phyloP scores from a whole-genome alignment of 1,139 yeast genomes.

The Scheffersomyces lignicola region DNA sequence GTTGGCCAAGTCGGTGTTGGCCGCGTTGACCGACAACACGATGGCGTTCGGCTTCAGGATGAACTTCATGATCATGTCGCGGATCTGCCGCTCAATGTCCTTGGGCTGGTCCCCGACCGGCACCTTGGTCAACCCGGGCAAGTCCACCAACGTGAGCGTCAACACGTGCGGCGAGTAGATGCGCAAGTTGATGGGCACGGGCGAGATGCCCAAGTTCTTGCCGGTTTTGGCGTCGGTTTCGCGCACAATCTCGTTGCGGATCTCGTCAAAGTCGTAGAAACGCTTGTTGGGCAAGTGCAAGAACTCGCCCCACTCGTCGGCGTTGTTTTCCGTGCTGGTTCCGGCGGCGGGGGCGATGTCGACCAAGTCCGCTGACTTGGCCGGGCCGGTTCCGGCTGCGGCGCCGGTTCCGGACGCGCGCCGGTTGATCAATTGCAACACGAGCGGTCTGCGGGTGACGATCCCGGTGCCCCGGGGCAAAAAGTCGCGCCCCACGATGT shows the following conservation, averaged over 20 bases:
- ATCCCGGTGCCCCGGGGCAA: slow-evolving; percentile 95
- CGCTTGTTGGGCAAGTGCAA: slow-evolving; percentile 89
- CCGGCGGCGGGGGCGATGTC: slow-evolving; percentile 43
- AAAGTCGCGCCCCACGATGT: slow-evolving; percentile 93
- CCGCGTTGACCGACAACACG: slow-evolving; percentile 92
- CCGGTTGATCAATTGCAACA: slow-evolving; percentile 75
- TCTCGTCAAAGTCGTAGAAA: slow-evolving; percentile 86
- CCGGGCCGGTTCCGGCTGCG: slow-evolving; percentile 11
- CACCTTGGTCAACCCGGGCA: slow-evolving; percentile 97
- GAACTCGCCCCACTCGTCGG: slow-evolving; percentile 98
- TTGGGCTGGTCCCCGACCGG: slow-evolving; percentile 99
- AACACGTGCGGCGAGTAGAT: slow-evolving; percentile 95
- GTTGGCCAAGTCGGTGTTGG: slow-evolving; percentile 96
- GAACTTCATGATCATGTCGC: slow-evolving; percentile 91
- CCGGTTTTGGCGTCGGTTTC: slow-evolving; percentile 97
- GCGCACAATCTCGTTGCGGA: slow-evolving; percentile 84
- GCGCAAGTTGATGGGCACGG: slow-evolving; percentile 89
- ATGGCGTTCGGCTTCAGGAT: slow-evolving; percentile 96
- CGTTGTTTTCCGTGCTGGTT: slow-evolving; percentile 66
- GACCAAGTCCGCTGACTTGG: no score
- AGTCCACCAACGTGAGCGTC: slow-evolving; percentile 92
- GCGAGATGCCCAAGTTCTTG: slow-evolving; percentile 85
- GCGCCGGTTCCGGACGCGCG: slow-evolving; percentile 37
- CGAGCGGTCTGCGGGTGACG: slow-evolving; percentile 91
- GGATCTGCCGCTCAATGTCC: slow-evolving; percentile 92